A percentile compares a stretch with the other conserved stretches of the same genome.
Evolutionary conservation across 202 grass and related monocot genomes (phyloP).

Genomic region (Setaria viridis): DNA sequence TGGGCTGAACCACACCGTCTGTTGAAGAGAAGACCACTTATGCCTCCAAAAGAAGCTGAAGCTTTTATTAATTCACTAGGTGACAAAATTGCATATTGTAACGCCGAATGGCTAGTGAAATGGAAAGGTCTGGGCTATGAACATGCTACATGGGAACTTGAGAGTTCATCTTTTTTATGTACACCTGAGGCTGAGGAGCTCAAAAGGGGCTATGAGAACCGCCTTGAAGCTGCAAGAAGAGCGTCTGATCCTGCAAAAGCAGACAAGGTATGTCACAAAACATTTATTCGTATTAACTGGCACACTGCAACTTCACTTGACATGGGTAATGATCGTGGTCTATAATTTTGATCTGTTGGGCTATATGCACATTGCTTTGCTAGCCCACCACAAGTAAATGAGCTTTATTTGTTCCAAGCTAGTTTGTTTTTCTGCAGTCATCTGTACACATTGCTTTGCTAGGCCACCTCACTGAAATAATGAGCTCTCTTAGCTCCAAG

Average conservation of each 20-base stretch:
- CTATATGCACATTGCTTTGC: conserved; percentile 3
- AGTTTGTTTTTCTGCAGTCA: conserved; percentile 28
- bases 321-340: neutral
- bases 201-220: conserved; percentile 63
- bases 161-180: conserved; percentile 78
- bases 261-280: conserved; percentile 55
- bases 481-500: conserved; percentile 24
- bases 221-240: conserved; percentile 51
- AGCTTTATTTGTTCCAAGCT: conserved; percentile 17
- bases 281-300: conserved; percentile 43
- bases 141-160: conserved; percentile 87
- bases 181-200: conserved; percentile 57
- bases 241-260: conserved; percentile 49
- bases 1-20: conserved; percentile 80
- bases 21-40: conserved; percentile 74
- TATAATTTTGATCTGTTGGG: conserved; percentile 7
- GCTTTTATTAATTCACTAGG: conserved; percentile 56
- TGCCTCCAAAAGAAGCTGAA: conserved; percentile 62
- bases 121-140: conserved; percentile 88
- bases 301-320: neutral
- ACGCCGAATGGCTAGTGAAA: conserved; percentile 88
- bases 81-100: conserved; percentile 58
- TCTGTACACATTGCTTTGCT: conserved; percentile 12
- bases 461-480: neutral
- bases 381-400: conserved; percentile 18